Conservation (phyloP, 352 stramenopile species). For the Peronospora destructor region DNA sequence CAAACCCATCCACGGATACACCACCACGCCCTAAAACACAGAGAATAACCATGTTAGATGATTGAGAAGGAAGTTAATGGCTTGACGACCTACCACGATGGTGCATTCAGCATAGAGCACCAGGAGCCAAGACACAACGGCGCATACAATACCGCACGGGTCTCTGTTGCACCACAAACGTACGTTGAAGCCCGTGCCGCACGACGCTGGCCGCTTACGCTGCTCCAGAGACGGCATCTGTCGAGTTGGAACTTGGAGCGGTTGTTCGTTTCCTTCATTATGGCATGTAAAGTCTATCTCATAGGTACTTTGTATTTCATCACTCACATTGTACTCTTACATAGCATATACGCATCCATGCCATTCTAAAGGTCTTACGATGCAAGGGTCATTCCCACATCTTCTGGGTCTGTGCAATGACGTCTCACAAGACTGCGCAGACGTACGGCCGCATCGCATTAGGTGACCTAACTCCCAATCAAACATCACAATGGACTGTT, state of each 20-base stretch:
- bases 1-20: slow-evolving; percentile 88
- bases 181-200: slow-evolving; percentile 75
- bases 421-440: slow-evolving; percentile 21
- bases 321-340: slow-evolving; percentile 4
- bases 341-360: not conserved
- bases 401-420: slow-evolving; percentile 16
- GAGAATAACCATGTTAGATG: slow-evolving; percentile 11
- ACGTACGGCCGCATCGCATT: slow-evolving; percentile 58
- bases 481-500: slow-evolving; percentile 49
- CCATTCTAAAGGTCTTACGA: not conserved
- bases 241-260: slow-evolving; percentile 4
- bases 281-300: not conserved
- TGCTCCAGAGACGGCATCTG: slow-evolving; percentile 35
- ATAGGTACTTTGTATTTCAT: slow-evolving; percentile 5
- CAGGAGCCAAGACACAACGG: slow-evolving; percentile 85
- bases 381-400: too few species aligned
- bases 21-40: slow-evolving; percentile 57
- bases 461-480: slow-evolving; percentile 43
- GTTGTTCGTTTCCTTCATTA: slow-evolving; percentile 4
- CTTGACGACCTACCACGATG: slow-evolving; percentile 55
- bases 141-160: slow-evolving; percentile 87
- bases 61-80: not conserved
- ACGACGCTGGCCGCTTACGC: slow-evolving; percentile 42
- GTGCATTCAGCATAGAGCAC: slow-evolving; percentile 88
- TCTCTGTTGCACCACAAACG: slow-evolving; percentile 89